Evolutionary conservation across 2,329 filamentous ascomycete species (phyloP), one percentile per base, ranked within the genome.

Genomic region (Ophiocordyceps sinensis): DNA sequence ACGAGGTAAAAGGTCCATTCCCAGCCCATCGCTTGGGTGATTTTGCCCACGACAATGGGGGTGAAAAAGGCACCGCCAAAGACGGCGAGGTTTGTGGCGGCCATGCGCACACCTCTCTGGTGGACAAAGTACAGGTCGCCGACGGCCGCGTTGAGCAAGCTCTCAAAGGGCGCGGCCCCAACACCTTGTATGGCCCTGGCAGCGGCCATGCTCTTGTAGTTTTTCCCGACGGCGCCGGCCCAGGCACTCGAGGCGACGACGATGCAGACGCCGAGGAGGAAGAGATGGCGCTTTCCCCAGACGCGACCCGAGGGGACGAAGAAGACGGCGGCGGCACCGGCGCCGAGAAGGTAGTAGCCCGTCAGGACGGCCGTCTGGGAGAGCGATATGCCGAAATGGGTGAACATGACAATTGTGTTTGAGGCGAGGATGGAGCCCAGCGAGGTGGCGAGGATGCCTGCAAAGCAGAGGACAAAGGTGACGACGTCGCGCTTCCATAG

Each of bases 81-180:
- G 49, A 79, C 61, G 43, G 73, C 59, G 53, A 79, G 50, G 57
- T 77, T 72, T 41, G 74, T 67, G 41, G 94, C 68, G 1, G 89
- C 89, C 89, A 95, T 95, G 42, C 88, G 76, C 50, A 82, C 75
- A 28, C 88, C 87, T 40, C 85, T 73, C 67, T 85, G 70, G 68
- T 83, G 89, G 23, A 95, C 86, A 59, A 80, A 91, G 61, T 89
- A 95, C 40, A 96, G 58, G 58, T 96, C 89, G 34, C 87, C 89
- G 7, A 95, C 84, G 38, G 78, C 81, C 1, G 85, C 85, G 59
- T 94, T 94, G 43, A 95, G 81, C 21, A 95, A 66, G 1, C 85
- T 84, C 62, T 96, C 89, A 49, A 91, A 95, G 0, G 89, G 88
- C 9, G 87, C 87, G 15, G 87, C 71, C 0, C 82, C 87, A 36